Evolutionary conservation across 2,329 filamentous ascomycete genomes (phyloP), one percentile per base, ranked within the genome.

Genomic region (Pleurostoma richardsiae): DNA sequence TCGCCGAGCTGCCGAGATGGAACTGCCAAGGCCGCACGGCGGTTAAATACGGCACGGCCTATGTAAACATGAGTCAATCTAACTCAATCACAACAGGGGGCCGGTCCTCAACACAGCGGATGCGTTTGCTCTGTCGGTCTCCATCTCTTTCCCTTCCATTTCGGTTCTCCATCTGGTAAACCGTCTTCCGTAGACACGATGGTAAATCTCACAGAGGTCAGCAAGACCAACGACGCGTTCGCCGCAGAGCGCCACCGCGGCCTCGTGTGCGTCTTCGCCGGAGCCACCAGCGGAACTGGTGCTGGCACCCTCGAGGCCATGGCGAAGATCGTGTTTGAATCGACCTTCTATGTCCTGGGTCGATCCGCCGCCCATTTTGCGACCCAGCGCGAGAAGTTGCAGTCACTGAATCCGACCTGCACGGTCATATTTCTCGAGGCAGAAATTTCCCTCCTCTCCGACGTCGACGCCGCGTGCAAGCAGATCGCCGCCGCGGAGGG

Each of bases 341-440:
- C 53, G 29, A 50, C 49, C 5, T 56, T 59, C 29, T 59, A 60
- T 42, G 39, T 60, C 11, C 39, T 56, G 2, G 58, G 58, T 5
- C 49, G 59, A 10, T 52, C 52, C 8, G 41, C 30, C 8, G 28
- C 41, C 5, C 43, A 30, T 6, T 57, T 54, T 38, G 48, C 46
- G 3, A 10, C 40, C 10, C 43, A 51, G 47, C 47, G 38, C 27
- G 42, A 48, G 2, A 40, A 47, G 27, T 44, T 59, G 6, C 19
- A 50, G 30, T 38, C 42, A 5, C 33, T 55, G 6, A 52, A 54
- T 11, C 48, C 50, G 0, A 47, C 39, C 7, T 46, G 40, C n/a
- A 50, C 48, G n/a, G 54, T 65, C 33, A 39, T 58, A 11, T 65
- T 56, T 39, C 46, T 66, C 41, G 54, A 61, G 29, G 49, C 53